Conservation (phyloP, 495 filamentous ascomycete genomes). For the Jackrogersella minutella region DNA sequence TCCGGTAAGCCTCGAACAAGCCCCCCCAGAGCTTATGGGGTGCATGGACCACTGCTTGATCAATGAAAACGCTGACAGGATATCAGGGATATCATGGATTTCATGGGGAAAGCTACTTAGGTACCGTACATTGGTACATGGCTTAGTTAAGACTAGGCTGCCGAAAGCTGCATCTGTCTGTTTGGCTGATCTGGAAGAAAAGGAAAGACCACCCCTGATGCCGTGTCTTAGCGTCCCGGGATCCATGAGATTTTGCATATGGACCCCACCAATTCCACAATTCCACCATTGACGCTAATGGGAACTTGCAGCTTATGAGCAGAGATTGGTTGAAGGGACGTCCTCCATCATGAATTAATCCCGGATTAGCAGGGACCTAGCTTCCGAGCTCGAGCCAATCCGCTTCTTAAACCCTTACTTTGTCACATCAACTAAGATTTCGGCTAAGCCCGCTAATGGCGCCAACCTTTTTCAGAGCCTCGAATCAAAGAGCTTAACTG, state of each 20-base stretch:
- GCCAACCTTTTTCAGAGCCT: constrained; percentile 34
- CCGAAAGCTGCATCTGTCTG: constrained; percentile 3
- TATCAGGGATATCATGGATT: too few relatives aligned
- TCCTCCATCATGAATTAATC: constrained; percentile 42
- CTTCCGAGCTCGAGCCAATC: constrained; percentile 44
- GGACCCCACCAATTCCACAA: constrained; percentile 24
- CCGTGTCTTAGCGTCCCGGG: constrained; percentile 39
- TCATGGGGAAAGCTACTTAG: constrained; percentile 28
- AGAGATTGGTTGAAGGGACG: constrained; percentile 39
- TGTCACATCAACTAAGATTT: constrained; percentile 46
- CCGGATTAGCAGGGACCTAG: constrained; percentile 36
- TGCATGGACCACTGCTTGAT: constrained; percentile 40
- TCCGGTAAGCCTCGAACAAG: constrained; percentile 34
- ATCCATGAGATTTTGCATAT: constrained; percentile 39
- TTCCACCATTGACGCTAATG: constrained; percentile 40
- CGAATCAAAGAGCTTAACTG: constrained; percentile 36
- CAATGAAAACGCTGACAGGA: constrained; percentile 27
- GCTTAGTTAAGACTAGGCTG: constrained; percentile 17
- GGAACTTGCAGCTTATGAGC: constrained; percentile 44
- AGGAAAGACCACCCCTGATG: constrained; percentile 43
- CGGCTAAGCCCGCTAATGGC: constrained; percentile 39
- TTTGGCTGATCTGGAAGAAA: constrained; percentile 44
- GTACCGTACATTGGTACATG: background rate
- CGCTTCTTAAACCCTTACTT: constrained; percentile 28
- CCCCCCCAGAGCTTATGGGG: constrained; percentile 14